Conservation (phyloP, 75 land plant genomes). For the Pinus tabuliformis region DNA sequence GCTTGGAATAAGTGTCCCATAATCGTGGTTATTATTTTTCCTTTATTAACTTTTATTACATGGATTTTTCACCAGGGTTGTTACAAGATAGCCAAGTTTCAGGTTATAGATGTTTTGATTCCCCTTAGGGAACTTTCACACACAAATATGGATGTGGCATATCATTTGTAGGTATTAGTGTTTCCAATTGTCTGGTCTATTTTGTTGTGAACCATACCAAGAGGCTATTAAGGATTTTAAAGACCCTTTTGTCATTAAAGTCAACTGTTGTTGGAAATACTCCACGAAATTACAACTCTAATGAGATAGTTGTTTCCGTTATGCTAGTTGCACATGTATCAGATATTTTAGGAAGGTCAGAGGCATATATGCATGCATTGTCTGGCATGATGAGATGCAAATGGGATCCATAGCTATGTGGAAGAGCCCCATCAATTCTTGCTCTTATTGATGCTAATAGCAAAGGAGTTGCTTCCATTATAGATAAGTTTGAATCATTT, state of each 20-base stretch:
- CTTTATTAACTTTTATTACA: no score
- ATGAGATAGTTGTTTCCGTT: constrained; percentile 89
- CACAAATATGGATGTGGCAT: no score
- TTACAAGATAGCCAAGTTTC: no score
- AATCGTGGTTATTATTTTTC: no score
- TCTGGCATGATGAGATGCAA: constrained; percentile 77
- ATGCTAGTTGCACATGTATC: constrained; percentile 94
- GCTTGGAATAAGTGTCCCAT: no score
- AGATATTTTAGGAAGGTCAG: constrained; percentile 72
- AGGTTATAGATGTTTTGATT: no score
- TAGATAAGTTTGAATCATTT: constrained; percentile 57
- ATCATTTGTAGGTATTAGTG: no score
- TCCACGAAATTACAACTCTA: constrained; percentile 73
- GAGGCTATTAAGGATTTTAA: constrained; percentile 71
- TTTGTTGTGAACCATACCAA: constrained; percentile 65
- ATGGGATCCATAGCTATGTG: constrained; percentile 68
- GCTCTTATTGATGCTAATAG: constrained; percentile 74
- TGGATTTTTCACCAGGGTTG: no score
- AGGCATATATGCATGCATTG: constrained; percentile 84
- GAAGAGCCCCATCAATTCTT: constrained; percentile 68
- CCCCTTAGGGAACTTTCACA: no score
- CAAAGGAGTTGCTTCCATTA: constrained; percentile 80
- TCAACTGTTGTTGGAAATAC: constrained; percentile 61
- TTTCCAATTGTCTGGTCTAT: background rate
- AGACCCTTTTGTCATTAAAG: constrained; percentile 70